Conservation (phyloP, 768 basidiomycete species). For the Suillus bovinus region DNA sequence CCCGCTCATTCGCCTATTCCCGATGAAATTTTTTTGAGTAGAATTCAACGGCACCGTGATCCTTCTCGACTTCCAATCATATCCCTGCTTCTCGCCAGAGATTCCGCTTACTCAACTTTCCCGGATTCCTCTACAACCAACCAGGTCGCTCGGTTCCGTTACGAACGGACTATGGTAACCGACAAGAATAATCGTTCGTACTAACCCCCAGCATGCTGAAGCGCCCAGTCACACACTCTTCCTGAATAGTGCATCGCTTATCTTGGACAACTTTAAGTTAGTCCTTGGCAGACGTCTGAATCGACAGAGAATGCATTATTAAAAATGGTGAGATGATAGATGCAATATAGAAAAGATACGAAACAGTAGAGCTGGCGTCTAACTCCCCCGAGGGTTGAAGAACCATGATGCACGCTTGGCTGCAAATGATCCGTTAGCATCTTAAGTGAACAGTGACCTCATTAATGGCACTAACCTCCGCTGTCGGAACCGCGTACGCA, state of each 20-base stretch:
- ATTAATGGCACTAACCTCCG: slow-evolving; percentile 31
- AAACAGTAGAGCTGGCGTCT: slow-evolving; percentile 19
- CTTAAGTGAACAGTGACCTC: slow-evolving; percentile 17
- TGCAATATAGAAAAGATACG: slow-evolving; percentile 20
- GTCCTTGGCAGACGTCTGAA: too few relatives aligned
- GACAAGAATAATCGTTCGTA: neutral
- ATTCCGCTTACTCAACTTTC: neutral
- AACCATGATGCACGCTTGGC: slow-evolving; percentile 94
- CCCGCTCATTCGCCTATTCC: slow-evolving; percentile 38
- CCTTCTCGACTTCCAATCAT: slow-evolving; percentile 8
- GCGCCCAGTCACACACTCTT: too few relatives aligned
- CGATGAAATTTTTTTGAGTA: slow-evolving; percentile 34
- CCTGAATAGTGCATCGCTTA: too few relatives aligned
- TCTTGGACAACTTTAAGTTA: slow-evolving; percentile 8
- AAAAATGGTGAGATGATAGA: slow-evolving; percentile 31
- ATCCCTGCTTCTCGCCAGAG: slow-evolving; percentile 13
- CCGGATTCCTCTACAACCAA: neutral
- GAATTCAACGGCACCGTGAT: slow-evolving; percentile 22
- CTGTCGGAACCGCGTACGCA: slow-evolving; percentile 28
- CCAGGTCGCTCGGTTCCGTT: neutral
- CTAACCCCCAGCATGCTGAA: neutral
- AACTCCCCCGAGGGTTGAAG: slow-evolving; percentile 75
- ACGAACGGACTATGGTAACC: neutral
- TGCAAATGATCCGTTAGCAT: slow-evolving; percentile 40
- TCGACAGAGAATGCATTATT: slow-evolving; percentile 28